Base-by-base conservation (phyloP, 805 yeast genomes). In the Candida quercuum region DNA sequence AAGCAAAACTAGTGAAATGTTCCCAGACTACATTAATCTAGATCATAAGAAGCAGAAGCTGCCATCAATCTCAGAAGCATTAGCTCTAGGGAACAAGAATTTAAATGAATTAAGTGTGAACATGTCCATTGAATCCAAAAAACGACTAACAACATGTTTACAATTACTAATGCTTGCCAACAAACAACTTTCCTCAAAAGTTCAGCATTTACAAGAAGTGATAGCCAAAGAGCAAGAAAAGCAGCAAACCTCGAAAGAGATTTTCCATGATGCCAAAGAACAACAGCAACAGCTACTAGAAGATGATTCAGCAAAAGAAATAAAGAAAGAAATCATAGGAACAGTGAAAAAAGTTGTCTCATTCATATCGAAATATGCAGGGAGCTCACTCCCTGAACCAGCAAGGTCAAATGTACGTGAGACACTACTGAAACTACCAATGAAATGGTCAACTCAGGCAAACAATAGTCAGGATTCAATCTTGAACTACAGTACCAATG, bases 271-370 rank as follows among this genome's bases (percentile, higher is more conserved):
- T 18, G 56, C 59, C 11, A 21, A 37, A 5, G 47, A 62, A 45
- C 40, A 54, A 40, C n/a, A n/a, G n/a, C n/a, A n/a, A n/a, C n/a
- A n/a, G n/a, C n/a, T n/a, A n/a, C 30, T 40, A 41, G 9, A 52
- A 49, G 28, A 36, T 20, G 26, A 25, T 7, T 16, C 25, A 18
- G 26, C 36, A n/a, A 39, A 41, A 11, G 54, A 77, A 32, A 71
- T 89, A 25, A 83, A 86, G 45, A 74, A 79, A 47, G 99, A 91
- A 48, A 86, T 91, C 25, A 81, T 89, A 8, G 74, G 84, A 1
- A 93, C 97, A 0, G 89, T 93, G 19, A 86, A 86, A 57, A 91
- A 87, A 55, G 87, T 88, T 33, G 88, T 89, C 25, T 76, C 79
- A 28, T 76, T 91, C 27, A 84, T 93, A 10, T 86, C 97, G 4